These are phyloP conservation scores for Penicillium digitatum DNA, from an alignment of 2,329 filamentous ascomycete species.

Conservation along the genomic window DNA sequence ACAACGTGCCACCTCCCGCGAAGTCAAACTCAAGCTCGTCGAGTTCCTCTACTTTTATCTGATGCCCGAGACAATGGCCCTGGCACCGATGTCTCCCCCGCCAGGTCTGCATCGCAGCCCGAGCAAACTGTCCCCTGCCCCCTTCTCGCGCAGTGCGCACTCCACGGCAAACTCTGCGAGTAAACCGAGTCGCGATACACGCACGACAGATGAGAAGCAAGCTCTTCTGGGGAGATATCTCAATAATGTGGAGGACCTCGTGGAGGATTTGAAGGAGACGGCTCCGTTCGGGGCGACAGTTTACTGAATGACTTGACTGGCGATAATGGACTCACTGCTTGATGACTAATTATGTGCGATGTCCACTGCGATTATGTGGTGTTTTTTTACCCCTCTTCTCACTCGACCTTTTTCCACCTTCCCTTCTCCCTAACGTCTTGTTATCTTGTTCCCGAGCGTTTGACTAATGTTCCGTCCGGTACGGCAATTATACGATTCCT, in stretches of 20 bases:
- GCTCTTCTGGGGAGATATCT: slow-evolving; percentile 70
- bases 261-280: slow-evolving; percentile 75
- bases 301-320: slow-evolving; percentile 28
- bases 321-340: slow-evolving; percentile 9
- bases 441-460: slow-evolving; percentile 4
- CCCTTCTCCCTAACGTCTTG: slow-evolving; percentile 6
- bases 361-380: slow-evolving; percentile 20
- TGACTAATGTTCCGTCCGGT: slow-evolving; percentile 20
- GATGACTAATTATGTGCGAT: slow-evolving; percentile 21
- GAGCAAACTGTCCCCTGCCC: slow-evolving; percentile 61
- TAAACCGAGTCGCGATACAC: slow-evolving; percentile 45
- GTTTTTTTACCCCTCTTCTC: slow-evolving; percentile 2
- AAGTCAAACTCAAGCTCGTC: slow-evolving; percentile 92
- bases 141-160: slow-evolving; percentile 47
- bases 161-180: slow-evolving; percentile 20
- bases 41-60: slow-evolving; percentile 99
- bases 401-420: not conserved
- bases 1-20: slow-evolving; percentile 74
- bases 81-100: slow-evolving; percentile 39
- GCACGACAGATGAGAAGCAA: slow-evolving; percentile 77
- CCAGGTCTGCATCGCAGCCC: slow-evolving; percentile 61
- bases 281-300: slow-evolving; percentile 64
- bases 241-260: slow-evolving; percentile 77
- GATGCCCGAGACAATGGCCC: slow-evolving; percentile 73
- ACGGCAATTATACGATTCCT: slow-evolving; percentile 19